Base-by-base conservation (phyloP, 148 eudicot species). In the Gaultheria prostrata region DNA sequence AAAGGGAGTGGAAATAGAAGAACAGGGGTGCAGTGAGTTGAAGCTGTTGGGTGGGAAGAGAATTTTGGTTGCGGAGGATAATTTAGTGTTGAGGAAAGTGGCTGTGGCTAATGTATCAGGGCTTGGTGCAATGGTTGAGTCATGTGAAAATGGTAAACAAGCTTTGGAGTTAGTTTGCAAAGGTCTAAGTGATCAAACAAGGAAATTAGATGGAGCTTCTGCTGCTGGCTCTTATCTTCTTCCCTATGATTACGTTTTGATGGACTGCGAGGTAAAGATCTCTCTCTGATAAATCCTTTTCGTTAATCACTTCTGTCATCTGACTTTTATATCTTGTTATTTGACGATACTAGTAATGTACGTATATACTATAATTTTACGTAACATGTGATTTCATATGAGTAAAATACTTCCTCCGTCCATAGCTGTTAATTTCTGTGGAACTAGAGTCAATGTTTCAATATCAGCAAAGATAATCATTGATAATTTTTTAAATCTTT, bases 201-300 rank as follows among this genome's bases (percentile, higher is more conserved):
- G 80, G 49, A 72, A 48, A 18, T 6, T 32, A 14, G 24, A 35
- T 17, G 87, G 86, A 30, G 76, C 79, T 79, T 72, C 86, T 28
- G 43, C 72, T 67, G 4, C 10, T 61, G 35, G 33, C 6, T 26
- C 33, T 28, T 26, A 6, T 2, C 61, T 74, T 69, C 84, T 87
- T 82, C 95, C 93, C 76, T 96, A 84, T 83, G 94, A 93, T 39
- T 94, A 69, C 84, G 91, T 96, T 61, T 84, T 96, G 78, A 96
- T 96, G 98, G 95, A 94, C 77, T 92, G 93, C 45, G 85, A 94
- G 98, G 95, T 92, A 81, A 86, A 14, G 0, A 8, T 12, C 26
- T 24, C 39, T 3, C 76, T 9, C 21, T 8, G 7, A 54, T 12
- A 14, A 54, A 13, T 54, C 21, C 15, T 54, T 4, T 54, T 54